Evolutionary conservation across 1,139 yeast genomes (phyloP), one percentile per base, ranked within the genome.

Genomic region (Kodamaea alishanica): DNA sequence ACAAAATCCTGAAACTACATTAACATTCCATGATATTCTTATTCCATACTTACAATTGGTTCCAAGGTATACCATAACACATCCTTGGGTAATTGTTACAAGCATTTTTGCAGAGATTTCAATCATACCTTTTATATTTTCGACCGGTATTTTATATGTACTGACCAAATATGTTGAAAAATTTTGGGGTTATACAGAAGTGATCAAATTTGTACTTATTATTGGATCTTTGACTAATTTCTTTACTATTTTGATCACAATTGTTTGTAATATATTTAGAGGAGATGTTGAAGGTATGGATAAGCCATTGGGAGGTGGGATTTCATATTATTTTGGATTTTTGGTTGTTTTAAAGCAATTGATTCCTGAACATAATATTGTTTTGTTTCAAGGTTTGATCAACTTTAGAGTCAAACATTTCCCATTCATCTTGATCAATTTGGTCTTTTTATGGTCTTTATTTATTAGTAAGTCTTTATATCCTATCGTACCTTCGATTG

Each of bases 321-420:
- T 80, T 31, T 80, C 88, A 1, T 65, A 87, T 43, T 71, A 84
- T 46, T 69, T 86, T 54, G 92, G 88, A 3, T 84, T 86, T 50
- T 65, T 89, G 42, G 95, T 90, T 27, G 94, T 89, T 6, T 78
- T 88, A 57, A 89, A 88, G 60, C 97, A 90, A 60, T 68, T 87
- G 50, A 79, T 86, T 26, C 97, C 97, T 5, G 97, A 90, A 56
- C 95, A 88, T 55, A 81, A 87, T 40, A 74, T 88, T 40, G 77
- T 78, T 24, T 63, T 89, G 30, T 79, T 84, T 55, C 73, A 78
- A 40, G 82, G 88, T 0, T 56, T 73, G 22, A 60, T 84, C 42
- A 79, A 82, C 50, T 73, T 84, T 45, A 75, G 95, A 48, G 79
- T 81, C 39, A 82, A 87, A 60, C 84, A 86, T 46, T 58, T 87